Base-by-base conservation (phyloP, 202 grass and related monocot species). In the Dendrocalamus latiflorus region DNA sequence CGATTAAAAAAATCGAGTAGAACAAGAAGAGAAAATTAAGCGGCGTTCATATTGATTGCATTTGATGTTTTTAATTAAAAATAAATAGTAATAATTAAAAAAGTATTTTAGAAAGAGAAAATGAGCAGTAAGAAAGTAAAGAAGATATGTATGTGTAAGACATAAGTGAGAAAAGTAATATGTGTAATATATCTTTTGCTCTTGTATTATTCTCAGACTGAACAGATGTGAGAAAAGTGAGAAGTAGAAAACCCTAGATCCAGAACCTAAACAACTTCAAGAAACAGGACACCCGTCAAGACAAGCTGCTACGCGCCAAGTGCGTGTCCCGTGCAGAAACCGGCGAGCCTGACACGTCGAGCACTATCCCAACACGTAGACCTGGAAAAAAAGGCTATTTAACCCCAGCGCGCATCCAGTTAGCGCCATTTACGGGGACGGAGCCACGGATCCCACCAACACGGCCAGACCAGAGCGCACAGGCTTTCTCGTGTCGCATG, bases 401-500 rank as follows among this genome's bases (percentile, higher is more conserved):
- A 28, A 73, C 10, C 25, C 17, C 12, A 16, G 30, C 38, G 70
- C 39, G 4, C 48, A 9, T 24, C 12, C 57, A 4, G 4, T 14
- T 57, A 45, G 70, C 82, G 70, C 64, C 55, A 34, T 48, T 76
- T 33, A 37, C 87, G 77, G 64, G 36, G 50, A 57, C 77, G 17
- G 43, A 36, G 87, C 69, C 81, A 88, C 60, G 68, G 7, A 26
- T 13, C 28, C 4, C 37, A 60, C 84, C 66, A 20, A 17, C 83
- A 17, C 65, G 37, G 37, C 0, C n/a, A 64, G 69, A 28, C 68
- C 70, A 34, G 76, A 42, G 79, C 30, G 3, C 61, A 24, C 50
- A 67, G 45, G 68, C 38, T 79, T 80, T 89, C 87, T 38, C 82
- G 69, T 68, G 81, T 15, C 50, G 50, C 81, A 20, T 43, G 67